Conservation (phyloP, 345 rosid genomes). For the Trapa bicornis region DNA sequence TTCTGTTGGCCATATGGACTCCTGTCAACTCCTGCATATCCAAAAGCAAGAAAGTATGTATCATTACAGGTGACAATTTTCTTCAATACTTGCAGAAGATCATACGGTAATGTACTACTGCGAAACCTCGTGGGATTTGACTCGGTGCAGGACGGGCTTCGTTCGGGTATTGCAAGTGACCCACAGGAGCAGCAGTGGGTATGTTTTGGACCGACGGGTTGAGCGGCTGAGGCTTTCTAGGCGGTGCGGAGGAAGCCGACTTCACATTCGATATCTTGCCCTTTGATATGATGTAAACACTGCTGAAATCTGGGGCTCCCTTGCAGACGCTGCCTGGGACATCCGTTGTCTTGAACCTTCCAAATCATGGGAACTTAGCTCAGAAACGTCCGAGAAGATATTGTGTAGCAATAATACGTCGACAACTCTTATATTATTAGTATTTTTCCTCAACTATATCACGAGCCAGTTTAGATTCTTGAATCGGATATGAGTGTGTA, state of each 20-base stretch:
- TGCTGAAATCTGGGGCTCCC: conserved; percentile 56
- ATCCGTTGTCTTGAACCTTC: conserved; percentile 55
- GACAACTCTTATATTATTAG: too few relatives aligned
- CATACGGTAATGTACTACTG: too few relatives aligned
- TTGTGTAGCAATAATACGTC: too few relatives aligned
- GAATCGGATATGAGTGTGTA: too few relatives aligned
- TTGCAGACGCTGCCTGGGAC: conserved; percentile 44
- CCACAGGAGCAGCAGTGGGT: neutral
- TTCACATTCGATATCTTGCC: conserved; percentile 49
- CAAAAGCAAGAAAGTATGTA: too few relatives aligned
- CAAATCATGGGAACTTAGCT: conserved; percentile 3
- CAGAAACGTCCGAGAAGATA: neutral
- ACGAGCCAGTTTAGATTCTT: too few relatives aligned
- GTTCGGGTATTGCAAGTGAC: neutral
- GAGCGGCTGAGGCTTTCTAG: conserved; percentile 13
- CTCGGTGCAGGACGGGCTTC: conserved; percentile 4
- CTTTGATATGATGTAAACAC: conserved; percentile 55
- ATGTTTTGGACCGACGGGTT: neutral
- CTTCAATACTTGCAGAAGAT: too few relatives aligned
- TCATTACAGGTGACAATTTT: too few relatives aligned
- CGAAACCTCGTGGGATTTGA: conserved; percentile 15
- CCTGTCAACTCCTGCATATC: conserved; percentile 8
- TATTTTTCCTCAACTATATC: too few relatives aligned
- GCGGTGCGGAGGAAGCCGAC: conserved; percentile 35
- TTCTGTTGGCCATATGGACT: conserved; percentile 9